These are phyloP conservation scores for Colletotrichum orchidophilum DNA, from an alignment of 2,329 filamentous ascomycete genomes.

Conservation along the genomic window DNA sequence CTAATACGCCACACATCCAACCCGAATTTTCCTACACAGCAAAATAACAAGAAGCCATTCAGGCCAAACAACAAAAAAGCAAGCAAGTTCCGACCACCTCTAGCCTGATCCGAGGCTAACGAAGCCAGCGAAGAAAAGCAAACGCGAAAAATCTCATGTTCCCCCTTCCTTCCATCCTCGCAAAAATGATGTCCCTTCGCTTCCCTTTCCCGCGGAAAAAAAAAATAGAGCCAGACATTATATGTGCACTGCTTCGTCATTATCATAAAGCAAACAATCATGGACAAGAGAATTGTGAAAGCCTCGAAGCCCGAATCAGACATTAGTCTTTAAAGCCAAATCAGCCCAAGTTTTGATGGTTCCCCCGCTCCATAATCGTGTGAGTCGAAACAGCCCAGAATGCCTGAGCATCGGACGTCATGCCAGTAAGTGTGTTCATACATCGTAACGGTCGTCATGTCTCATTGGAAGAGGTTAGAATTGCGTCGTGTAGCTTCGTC, in stretches of 20 bases:
- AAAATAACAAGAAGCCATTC: no score
- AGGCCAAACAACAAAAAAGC: no score
- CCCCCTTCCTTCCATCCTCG: background rate
- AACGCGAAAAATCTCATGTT: background rate
- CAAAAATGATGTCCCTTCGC: conserved; percentile 10
- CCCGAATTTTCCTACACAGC: conserved; percentile 10
- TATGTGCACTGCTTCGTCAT: conserved; percentile 34
- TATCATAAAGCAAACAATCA: conserved; percentile 35
- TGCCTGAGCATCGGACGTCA: conserved; percentile 30
- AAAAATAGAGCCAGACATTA: conserved; percentile 11
- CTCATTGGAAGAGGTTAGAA: conserved; percentile 41
- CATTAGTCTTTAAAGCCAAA: conserved; percentile 31
- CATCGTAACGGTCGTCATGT: conserved; percentile 36
- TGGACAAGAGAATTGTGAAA: conserved; percentile 27
- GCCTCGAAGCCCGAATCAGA: conserved; percentile 30
- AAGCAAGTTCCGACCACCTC: conserved; percentile 1
- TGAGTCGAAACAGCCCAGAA: conserved; percentile 28
- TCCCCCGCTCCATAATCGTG: conserved; percentile 31
- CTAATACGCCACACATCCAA: conserved; percentile 13
- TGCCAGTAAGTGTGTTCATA: conserved; percentile 34
- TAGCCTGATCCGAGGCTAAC: background rate
- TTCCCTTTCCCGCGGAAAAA: background rate
- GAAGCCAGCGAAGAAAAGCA: background rate
- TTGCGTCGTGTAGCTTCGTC: conserved; percentile 48
- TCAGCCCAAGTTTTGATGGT: conserved; percentile 13